Percentiles rank a stretch among this genome's conserved stretches.
phyloP scores from a whole-genome alignment of 2,329 filamentous ascomycete genomes.

The Beauveria varroae region DNA sequence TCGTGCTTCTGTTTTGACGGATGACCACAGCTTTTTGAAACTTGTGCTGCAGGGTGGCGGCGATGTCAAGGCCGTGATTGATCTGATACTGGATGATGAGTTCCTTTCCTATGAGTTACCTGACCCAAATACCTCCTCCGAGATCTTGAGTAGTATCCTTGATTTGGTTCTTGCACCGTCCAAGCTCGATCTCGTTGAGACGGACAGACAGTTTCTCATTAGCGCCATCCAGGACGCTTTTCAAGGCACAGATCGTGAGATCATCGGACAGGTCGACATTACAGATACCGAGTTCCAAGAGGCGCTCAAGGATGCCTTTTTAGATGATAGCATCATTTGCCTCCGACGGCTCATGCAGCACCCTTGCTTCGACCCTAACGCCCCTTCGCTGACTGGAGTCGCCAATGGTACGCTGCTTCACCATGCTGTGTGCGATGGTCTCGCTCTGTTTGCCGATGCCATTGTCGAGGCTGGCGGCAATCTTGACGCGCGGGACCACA shows the following conservation, averaged over 20 bases:
- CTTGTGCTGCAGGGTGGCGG: constrained; percentile 14
- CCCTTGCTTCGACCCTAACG: constrained; percentile 24
- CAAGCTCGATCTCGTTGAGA: not conserved
- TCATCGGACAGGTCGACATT: constrained; percentile 7
- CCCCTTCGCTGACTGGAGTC: constrained; percentile 12
- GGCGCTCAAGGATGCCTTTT: constrained; percentile 19
- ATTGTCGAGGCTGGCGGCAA: constrained; percentile 22
- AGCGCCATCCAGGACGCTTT: not conserved
- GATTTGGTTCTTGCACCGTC: constrained; percentile 9
- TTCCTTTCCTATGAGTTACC: not conserved
- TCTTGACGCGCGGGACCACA: constrained; percentile 20
- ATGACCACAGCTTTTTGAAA: constrained; percentile 20
- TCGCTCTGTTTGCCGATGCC: constrained; percentile 20
- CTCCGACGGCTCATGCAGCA: constrained; percentile 23
- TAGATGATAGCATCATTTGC: constrained; percentile 18
- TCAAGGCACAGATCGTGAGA: not conserved
- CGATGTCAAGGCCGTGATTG: constrained; percentile 15
- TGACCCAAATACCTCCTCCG: not conserved
- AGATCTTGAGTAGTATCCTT: constrained; percentile 4
- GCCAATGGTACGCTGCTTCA: constrained; percentile 24
- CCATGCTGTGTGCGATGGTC: constrained; percentile 20
- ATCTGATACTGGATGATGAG: constrained; percentile 6
- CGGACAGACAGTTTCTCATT: not conserved
- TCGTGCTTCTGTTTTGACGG: constrained; percentile 19
- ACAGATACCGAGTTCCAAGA: constrained; percentile 16